Conservation (phyloP, 805 yeast genomes). For the Jamesozyma spencerorum region DNA sequence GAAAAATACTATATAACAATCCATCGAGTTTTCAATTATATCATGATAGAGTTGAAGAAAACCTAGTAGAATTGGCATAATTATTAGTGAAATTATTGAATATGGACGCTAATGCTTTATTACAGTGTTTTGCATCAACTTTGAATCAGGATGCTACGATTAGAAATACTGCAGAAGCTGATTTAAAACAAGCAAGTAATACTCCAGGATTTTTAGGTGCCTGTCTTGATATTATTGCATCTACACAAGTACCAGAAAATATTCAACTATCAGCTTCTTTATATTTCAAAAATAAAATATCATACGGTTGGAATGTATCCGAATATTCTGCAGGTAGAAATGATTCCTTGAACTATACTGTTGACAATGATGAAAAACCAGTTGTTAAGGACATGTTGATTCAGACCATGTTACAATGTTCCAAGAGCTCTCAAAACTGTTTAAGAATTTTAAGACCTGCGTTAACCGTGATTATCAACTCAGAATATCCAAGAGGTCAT, state of each 20-base stretch:
- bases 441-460: slow-evolving; percentile 43
- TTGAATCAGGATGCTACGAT: slow-evolving; percentile 53
- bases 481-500: slow-evolving; percentile 37
- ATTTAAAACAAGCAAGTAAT: slow-evolving; percentile 47
- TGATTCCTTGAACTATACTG: slow-evolving; percentile 24
- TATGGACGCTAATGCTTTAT: slow-evolving; percentile 63
- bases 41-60: not conserved
- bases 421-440: slow-evolving; percentile 32
- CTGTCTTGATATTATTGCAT: slow-evolving; percentile 64
- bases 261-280: slow-evolving; percentile 70
- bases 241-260: slow-evolving; percentile 40
- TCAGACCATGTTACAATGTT: slow-evolving; percentile 45
- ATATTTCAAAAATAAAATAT: slow-evolving; percentile 68
- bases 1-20: not conserved
- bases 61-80: no score
- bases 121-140: slow-evolving; percentile 73
- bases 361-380: slow-evolving; percentile 67
- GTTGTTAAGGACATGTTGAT: slow-evolving; percentile 60
- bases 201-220: slow-evolving; percentile 72
- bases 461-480: slow-evolving; percentile 41
- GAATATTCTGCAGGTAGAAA: slow-evolving; percentile 17
- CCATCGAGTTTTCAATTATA: no score
- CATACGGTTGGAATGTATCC: slow-evolving; percentile 48
- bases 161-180: slow-evolving; percentile 61
- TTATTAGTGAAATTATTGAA: not conserved